Conservation (phyloP, 345 rosid species). For the Capsella bursapastoris region DNA sequence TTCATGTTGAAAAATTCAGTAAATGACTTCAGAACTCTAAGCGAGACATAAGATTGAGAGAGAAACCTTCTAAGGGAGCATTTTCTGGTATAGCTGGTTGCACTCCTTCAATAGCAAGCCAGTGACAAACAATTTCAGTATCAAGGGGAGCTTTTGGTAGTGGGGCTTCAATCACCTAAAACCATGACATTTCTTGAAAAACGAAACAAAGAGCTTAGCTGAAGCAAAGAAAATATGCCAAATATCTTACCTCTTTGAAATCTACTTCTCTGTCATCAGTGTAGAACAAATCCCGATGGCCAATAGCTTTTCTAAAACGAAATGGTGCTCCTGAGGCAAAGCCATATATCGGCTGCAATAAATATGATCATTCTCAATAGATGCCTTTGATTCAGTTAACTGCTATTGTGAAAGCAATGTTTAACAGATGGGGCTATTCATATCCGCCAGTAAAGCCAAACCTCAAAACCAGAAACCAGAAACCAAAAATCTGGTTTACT, state of each 20-base stretch:
- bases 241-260: conserved; percentile 84
- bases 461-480: conserved; percentile 27
- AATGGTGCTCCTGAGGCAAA: conserved; percentile 76
- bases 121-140: conserved; percentile 80
- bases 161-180: conserved; percentile 93
- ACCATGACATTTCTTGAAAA: conserved; percentile 33
- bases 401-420: conserved; percentile 15
- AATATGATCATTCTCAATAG: conserved; percentile 37
- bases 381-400: conserved; percentile 12
- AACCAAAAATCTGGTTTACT: conserved; percentile 1
- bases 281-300: conserved; percentile 87
- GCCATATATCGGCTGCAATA: conserved; percentile 82
- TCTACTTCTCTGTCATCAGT: conserved; percentile 92
- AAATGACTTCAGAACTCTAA: conserved; percentile 23
- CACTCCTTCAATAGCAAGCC: conserved; percentile 98
- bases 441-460: conserved; percentile 15
- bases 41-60: conserved; percentile 30
- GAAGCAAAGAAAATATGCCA: conserved; percentile 18
- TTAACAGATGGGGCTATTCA: conserved; percentile 1
- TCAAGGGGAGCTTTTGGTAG: conserved; percentile 97
- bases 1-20: not conserved
- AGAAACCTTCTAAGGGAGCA: conserved; percentile 83
- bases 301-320: conserved; percentile 88
- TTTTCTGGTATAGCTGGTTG: conserved; percentile 98
- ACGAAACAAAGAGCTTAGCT: conserved; percentile 10